Evolutionary conservation across 2,329 filamentous ascomycete genomes (phyloP).

Genomic region (Aspergillus ustus): DNA sequence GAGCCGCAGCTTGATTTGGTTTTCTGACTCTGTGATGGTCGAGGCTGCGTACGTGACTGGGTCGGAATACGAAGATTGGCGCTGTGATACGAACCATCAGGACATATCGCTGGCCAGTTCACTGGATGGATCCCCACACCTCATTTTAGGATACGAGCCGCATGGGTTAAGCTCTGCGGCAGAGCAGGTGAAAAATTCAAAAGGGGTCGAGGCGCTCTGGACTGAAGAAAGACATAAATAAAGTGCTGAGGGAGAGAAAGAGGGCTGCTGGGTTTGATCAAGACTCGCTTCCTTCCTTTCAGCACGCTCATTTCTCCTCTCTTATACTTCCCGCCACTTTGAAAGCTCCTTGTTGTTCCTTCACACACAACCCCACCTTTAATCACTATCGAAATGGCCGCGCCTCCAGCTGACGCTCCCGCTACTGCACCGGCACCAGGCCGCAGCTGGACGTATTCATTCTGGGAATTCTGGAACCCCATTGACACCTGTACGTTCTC

Average conservation of each 20-base stretch:
- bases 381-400: neutral
- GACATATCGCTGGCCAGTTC: neutral
- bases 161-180: neutral
- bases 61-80: conserved; percentile 3
- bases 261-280: neutral
- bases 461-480: conserved; percentile 15
- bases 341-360: neutral
- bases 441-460: conserved; percentile 11
- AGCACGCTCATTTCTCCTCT: neutral
- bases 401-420: neutral
- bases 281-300: neutral
- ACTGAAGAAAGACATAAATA: too few species aligned
- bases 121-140: neutral
- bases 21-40: neutral
- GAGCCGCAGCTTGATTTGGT: neutral
- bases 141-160: neutral
- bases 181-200: neutral
- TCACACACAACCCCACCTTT: neutral
- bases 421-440: neutral
- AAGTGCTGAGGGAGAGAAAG: neutral
- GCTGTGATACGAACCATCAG: neutral
- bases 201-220: neutral
- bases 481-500: conserved; percentile 10
- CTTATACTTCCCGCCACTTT: neutral
- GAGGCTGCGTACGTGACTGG: neutral